These are phyloP conservation scores for Neopestalotiopsis sp. DNA, from an alignment of 2,329 filamentous ascomycete species.

Conservation along the genomic window DNA sequence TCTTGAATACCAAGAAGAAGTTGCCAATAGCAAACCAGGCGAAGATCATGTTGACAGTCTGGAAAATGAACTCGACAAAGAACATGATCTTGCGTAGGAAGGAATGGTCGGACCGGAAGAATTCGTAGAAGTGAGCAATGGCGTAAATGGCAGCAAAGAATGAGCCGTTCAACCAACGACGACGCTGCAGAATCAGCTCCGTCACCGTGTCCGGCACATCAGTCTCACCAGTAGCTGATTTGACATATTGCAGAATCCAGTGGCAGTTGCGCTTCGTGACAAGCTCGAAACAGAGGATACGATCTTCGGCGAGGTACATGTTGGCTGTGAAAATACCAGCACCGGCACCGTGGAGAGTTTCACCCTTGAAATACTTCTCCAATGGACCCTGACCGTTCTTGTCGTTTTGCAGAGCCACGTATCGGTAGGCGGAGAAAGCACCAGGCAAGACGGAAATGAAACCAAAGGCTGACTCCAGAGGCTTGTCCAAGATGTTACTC, in stretches of 20 bases:
- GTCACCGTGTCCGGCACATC: conserved; percentile 95
- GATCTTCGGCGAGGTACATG: conserved; percentile 91
- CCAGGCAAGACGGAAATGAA: conserved; percentile 98
- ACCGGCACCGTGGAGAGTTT: conserved; percentile 93
- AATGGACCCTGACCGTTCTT: conserved; percentile 92
- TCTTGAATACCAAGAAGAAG: conserved; percentile 99
- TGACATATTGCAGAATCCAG: conserved; percentile 98
- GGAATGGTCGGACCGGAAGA: conserved; percentile 92
- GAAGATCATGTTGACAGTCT: conserved; percentile 96
- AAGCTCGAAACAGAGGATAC: conserved; percentile 96
- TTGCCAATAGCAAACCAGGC: conserved; percentile 99
- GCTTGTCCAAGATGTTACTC: conserved; percentile 98
- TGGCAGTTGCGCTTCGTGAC: conserved; percentile 97
- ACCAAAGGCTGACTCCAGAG: conserved; percentile 94
- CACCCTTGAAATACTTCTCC: conserved; percentile 99
- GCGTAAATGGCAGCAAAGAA: conserved; percentile 98
- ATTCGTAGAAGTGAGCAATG: conserved; percentile 92
- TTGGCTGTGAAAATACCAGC: conserved; percentile 98
- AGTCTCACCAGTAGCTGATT: conserved; percentile 94
- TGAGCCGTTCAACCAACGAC: conserved; percentile 96
- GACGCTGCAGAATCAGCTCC: conserved; percentile 92
- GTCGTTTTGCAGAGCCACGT: conserved; percentile 95
- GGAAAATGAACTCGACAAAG: conserved; percentile 91
- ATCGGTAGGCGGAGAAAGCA: conserved; percentile 92
- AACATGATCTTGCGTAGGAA: conserved; percentile 87